Percentiles rank a stretch among this genome's conserved stretches.
These are phyloP conservation scores for Suhomyces bokatorum DNA, from an alignment of 1,139 yeast genomes.

Conservation along the genomic window DNA sequence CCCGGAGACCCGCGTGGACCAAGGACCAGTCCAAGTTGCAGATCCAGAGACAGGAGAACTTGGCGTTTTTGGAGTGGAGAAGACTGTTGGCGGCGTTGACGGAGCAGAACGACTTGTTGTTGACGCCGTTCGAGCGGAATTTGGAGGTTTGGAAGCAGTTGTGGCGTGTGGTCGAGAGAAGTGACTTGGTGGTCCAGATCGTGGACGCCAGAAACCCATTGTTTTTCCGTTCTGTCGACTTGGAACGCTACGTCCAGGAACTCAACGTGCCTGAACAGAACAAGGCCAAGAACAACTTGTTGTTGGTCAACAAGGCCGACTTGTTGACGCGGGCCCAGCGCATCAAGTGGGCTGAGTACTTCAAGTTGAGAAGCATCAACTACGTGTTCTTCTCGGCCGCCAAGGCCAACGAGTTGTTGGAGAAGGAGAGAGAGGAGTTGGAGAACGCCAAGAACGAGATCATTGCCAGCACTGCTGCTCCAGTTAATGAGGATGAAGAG, in stretches of 20 bases:
- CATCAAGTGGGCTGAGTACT: constrained; percentile 82
- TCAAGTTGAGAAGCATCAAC: constrained; percentile 63
- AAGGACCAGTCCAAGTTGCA: constrained; percentile 69
- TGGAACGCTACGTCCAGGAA: constrained; percentile 80
- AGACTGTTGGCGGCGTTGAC: constrained; percentile 82
- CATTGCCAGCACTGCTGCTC: constrained; percentile 9
- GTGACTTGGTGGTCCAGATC: constrained; percentile 92
- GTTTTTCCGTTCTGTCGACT: constrained; percentile 83
- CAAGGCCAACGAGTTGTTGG: constrained; percentile 71
- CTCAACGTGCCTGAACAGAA: constrained; percentile 52
- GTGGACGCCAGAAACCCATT: constrained; percentile 97
- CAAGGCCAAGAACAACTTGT: constrained; percentile 65
- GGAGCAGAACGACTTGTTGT: constrained; percentile 74
- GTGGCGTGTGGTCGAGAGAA: constrained; percentile 97
- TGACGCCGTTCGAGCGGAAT: constrained; percentile 97
- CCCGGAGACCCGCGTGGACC: constrained; percentile 90
- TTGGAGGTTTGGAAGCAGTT: constrained; percentile 98
- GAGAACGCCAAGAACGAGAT: constrained; percentile 23
- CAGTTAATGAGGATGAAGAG: constrained; percentile 7
- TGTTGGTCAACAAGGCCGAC: constrained; percentile 94
- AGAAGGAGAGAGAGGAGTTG: constrained; percentile 52
- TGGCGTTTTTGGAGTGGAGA: constrained; percentile 93
- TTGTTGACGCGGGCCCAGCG: constrained; percentile 76
- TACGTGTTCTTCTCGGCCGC: constrained; percentile 94
- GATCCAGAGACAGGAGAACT: constrained; percentile 84